Base-by-base conservation (phyloP, 257 asterid species). In the Nicotiana obtusifolia region DNA sequence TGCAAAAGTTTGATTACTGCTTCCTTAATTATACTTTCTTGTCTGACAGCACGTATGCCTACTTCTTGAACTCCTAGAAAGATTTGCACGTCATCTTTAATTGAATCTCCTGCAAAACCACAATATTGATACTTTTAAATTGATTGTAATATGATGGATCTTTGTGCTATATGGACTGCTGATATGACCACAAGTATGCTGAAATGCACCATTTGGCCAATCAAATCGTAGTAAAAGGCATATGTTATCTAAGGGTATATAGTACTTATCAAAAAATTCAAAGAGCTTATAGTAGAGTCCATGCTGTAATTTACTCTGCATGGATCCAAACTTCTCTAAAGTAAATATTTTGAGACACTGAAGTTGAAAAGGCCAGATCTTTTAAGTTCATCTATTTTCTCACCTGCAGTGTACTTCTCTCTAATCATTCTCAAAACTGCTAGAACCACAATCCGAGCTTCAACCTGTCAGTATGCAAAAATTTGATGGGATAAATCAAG, bases 381-480 rank as follows among this genome's bases (percentile, higher is more conserved):
- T 69, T 37, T 41, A 17, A 24, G 30, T 41, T 41, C 59, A 13
- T 20, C 60, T 31, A 54, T 56, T 66, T 64, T 59, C 77, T 84
- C 83, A 94, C 99, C 99, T 87, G 91, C 83, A 78, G 52, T 81
- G 76, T 87, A 85, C 82, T 87, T 89, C 82, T 93, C 98, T 86
- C 92, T 95, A 87, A 95, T 91, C 98, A 89, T 95, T 30, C 96
- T 87, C 81, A 95, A 86, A 86, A 93, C 98, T 11, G 99, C 98
- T 69, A 95, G 97, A 84, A 94, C 94, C 86, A 95, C 92, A 7
- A 92, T 87, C 49, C 99, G 93, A 81, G 97, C 97, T 89, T 95
- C 99, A 85, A 93, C 90, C 99, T 95, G 91, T 26, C 77, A 62
- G 78, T 14, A 44, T 41, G 69, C 76, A 76, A 65, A 22, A 77